A percentile compares a stretch with the other conserved stretches of the same genome.
Evolutionary conservation across 2,329 filamentous ascomycete genomes (phyloP).

Genomic region (Acrocalymma vagum): DNA sequence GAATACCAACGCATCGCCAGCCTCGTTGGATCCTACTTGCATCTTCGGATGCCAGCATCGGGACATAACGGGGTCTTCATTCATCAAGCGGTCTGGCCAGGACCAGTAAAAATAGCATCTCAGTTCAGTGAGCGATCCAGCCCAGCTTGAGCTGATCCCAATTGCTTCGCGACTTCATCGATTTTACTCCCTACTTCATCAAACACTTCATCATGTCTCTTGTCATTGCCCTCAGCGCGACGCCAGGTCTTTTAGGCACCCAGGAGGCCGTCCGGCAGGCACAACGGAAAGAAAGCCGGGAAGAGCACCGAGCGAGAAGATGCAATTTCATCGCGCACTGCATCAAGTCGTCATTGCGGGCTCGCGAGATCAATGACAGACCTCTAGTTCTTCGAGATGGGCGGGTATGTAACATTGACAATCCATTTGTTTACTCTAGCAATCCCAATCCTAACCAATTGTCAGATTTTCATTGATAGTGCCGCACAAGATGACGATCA

Average conservation of each 20-base stretch:
- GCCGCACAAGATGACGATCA: conserved; percentile 1
- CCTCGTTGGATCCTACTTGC: too few species aligned
- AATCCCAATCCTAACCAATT: neutral
- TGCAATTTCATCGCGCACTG: conserved; percentile 54
- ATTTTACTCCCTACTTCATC: too few species aligned
- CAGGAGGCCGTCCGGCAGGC: conserved; percentile 56
- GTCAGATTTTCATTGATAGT: conserved; percentile 54
- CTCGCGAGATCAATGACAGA: conserved; percentile 50
- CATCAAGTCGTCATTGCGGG: conserved; percentile 47
- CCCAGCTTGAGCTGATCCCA: too few species aligned
- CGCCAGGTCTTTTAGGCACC: conserved; percentile 53
- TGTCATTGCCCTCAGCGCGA: conserved; percentile 44
- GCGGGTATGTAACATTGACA: conserved; percentile 36
- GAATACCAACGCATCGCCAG: too few species aligned
- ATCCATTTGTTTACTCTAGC: too few species aligned
- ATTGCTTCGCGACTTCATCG: neutral
- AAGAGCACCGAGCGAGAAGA: conserved; percentile 55
- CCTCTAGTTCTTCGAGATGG: conserved; percentile 50
- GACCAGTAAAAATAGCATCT: too few species aligned
- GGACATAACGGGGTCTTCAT: too few species aligned
- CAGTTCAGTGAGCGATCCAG: too few species aligned
- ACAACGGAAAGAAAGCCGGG: conserved; percentile 53
- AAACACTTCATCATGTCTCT: too few species aligned
- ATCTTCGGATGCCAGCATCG: too few species aligned
- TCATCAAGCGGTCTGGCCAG: too few species aligned